phyloP scores from a whole-genome alignment of 306 rosid genomes.

The Malus fusca region DNA sequence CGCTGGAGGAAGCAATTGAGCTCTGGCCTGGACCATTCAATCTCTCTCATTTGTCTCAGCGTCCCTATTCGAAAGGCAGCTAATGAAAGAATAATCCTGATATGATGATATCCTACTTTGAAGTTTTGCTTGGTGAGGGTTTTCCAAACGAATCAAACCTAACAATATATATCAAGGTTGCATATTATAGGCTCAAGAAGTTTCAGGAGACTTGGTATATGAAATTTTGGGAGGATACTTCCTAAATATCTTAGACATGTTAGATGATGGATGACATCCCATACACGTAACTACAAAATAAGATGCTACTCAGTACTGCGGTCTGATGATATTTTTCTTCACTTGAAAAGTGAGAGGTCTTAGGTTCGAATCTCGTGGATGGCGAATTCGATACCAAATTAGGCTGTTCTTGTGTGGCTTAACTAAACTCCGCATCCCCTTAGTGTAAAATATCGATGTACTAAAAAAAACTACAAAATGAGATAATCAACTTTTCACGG shows the following conservation, averaged over 20 bases:
- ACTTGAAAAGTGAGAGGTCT: too few species aligned
- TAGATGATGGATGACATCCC: too few species aligned
- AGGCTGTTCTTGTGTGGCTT: too few species aligned
- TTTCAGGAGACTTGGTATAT: background rate
- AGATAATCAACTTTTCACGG: background rate
- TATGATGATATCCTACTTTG: background rate
- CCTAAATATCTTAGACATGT: background rate
- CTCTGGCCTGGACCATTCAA: background rate
- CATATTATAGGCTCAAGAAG: background rate
- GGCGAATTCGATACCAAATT: too few species aligned
- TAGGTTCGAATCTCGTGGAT: too few species aligned
- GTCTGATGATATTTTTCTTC: fast-evolving
- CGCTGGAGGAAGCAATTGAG: background rate
- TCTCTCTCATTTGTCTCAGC: background rate
- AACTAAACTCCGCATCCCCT: too few species aligned
- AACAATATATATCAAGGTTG: background rate
- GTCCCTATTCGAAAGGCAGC: conserved; percentile 5
- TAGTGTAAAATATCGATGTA: too few species aligned
- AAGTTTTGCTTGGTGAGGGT: background rate
- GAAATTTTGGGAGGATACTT: background rate
- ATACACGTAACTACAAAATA: too few species aligned
- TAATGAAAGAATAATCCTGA: background rate
- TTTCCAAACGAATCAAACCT: background rate
- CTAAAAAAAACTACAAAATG: background rate
- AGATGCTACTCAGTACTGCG: too few species aligned